A percentile compares a stretch with the other conserved stretches of the same genome.
phyloP scores from a whole-genome alignment of 805 yeast genomes.

The Cyberlindnera mycetangii region DNA sequence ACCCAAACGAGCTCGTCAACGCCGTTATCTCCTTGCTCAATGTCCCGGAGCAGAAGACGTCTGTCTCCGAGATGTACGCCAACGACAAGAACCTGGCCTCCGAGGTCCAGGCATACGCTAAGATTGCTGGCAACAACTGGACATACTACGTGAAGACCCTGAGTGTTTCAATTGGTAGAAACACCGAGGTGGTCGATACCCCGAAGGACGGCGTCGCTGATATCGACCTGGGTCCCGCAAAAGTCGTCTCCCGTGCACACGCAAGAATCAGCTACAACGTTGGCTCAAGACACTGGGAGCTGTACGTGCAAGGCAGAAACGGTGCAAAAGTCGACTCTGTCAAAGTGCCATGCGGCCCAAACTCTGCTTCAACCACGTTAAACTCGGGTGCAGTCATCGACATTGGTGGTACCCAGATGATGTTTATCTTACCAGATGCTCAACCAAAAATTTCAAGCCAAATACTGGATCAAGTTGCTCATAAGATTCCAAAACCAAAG shows the following conservation, averaged over 20 bases:
- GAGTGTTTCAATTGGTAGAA: conserved; percentile 80
- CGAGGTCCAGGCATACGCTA: conserved; percentile 97
- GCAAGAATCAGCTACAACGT: conserved; percentile 80
- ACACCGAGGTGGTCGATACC: conserved; percentile 41
- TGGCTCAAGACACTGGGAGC: conserved; percentile 78
- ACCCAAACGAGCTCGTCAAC: conserved; percentile 64
- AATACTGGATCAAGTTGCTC: conserved; percentile 33
- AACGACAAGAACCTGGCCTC: conserved; percentile 62
- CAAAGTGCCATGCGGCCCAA: conserved; percentile 42
- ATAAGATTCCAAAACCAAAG: conserved; percentile 31
- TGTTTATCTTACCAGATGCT: conserved; percentile 94
- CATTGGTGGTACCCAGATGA: conserved; percentile 97
- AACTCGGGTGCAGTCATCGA: conserved; percentile 89
- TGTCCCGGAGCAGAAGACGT: conserved; percentile 71
- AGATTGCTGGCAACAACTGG: conserved; percentile 91
- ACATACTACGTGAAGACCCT: conserved; percentile 86
- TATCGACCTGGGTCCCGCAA: conserved; percentile 94
- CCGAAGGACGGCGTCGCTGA: conserved; percentile 42
- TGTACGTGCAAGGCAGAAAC: conserved; percentile 80
- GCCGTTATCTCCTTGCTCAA: conserved; percentile 69
- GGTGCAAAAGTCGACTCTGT: conserved; percentile 86
- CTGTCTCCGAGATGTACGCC: conserved; percentile 68
- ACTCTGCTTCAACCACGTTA: conserved; percentile 50
- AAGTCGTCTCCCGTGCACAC: conserved; percentile 91
- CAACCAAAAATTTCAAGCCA: conserved; percentile 58